Percentiles rank a stretch among this genome's conserved stretches.
Evolutionary conservation across 495 filamentous ascomycete species (phyloP).

Genomic region (Alectoria sarmentosa): DNA sequence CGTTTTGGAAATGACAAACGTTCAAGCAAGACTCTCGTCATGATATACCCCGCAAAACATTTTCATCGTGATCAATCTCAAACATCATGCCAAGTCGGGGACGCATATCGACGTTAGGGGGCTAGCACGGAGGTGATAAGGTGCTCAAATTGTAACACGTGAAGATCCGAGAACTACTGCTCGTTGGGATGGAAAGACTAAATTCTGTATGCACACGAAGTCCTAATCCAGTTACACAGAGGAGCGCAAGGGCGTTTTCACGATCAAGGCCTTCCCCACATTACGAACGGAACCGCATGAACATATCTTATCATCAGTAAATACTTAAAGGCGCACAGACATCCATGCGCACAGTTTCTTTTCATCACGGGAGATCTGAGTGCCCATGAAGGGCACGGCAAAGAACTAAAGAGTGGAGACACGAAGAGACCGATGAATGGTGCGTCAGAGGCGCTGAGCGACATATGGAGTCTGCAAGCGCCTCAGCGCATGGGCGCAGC

Average conservation of each 20-base stretch:
- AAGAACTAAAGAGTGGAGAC: neutral
- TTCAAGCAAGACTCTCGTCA: neutral
- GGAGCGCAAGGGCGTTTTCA: constrained; percentile 2
- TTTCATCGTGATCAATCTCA: neutral
- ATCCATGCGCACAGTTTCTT: neutral
- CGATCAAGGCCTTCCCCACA: constrained; percentile 1
- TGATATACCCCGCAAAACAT: neutral
- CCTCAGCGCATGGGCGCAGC: neutral
- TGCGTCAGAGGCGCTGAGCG: constrained; percentile 1
- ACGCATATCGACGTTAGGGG: neutral
- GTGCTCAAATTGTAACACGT: neutral
- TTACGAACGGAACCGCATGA: constrained; percentile 1
- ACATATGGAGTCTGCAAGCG: constrained; percentile 2
- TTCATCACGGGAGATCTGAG: neutral
- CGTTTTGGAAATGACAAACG: neutral
- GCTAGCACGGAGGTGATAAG: constrained; percentile 6
- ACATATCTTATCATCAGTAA: neutral
- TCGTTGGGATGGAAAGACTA: neutral
- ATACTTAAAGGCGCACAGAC: neutral
- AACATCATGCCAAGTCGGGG: neutral
- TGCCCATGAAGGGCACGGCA: neutral
- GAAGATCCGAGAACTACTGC: neutral
- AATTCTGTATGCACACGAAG: neutral
- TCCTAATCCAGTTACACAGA: neutral
- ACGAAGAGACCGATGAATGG: neutral